Evolutionary conservation across 805 yeast genomes (phyloP).

Genomic region (Candida patagonica): DNA sequence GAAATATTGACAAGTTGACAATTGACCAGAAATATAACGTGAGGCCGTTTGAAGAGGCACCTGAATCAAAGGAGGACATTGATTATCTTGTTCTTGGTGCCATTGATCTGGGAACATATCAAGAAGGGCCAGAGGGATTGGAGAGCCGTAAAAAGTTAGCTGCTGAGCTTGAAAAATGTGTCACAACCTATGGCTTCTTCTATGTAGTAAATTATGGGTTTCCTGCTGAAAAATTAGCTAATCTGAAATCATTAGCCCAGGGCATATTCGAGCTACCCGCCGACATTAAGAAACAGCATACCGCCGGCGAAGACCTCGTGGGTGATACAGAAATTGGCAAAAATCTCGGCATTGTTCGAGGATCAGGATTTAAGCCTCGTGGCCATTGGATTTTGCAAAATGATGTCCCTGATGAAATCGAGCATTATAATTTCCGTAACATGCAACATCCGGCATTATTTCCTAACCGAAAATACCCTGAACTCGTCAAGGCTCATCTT

Average conservation of each 20-base stretch:
- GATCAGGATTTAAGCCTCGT: conserved; percentile 39
- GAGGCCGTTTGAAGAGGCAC: conserved; percentile 27
- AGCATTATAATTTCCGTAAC: conserved; percentile 36
- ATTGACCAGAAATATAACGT: conserved; percentile 25
- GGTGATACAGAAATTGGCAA: conserved; percentile 24
- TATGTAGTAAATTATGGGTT: conserved; percentile 36
- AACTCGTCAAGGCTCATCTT: conserved; percentile 31
- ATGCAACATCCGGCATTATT: conserved; percentile 30
- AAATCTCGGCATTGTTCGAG: conserved; percentile 38
- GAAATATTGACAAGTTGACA: too few species aligned
- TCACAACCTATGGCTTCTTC: conserved; percentile 38
- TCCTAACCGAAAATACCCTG: conserved; percentile 30
- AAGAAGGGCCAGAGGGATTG: conserved; percentile 31
- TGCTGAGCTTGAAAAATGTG: conserved; percentile 30
- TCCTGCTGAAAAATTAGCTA: conserved; percentile 26
- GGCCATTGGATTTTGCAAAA: conserved; percentile 41
- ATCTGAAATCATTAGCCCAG: conserved; percentile 35
- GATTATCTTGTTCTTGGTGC: conserved; percentile 28
- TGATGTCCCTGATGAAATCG: conserved; percentile 36
- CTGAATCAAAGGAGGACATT: conserved; percentile 15
- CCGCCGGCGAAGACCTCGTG: conserved; percentile 33
- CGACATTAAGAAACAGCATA: conserved; percentile 30
- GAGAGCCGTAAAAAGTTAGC: conserved; percentile 30
- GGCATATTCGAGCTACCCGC: conserved; percentile 34
- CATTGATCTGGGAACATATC: conserved; percentile 32